Percentiles rank a stretch among this genome's conserved stretches.
phyloP scores from a whole-genome alignment of 176 grass and related monocot genomes.

The Guadua angustifolia region DNA sequence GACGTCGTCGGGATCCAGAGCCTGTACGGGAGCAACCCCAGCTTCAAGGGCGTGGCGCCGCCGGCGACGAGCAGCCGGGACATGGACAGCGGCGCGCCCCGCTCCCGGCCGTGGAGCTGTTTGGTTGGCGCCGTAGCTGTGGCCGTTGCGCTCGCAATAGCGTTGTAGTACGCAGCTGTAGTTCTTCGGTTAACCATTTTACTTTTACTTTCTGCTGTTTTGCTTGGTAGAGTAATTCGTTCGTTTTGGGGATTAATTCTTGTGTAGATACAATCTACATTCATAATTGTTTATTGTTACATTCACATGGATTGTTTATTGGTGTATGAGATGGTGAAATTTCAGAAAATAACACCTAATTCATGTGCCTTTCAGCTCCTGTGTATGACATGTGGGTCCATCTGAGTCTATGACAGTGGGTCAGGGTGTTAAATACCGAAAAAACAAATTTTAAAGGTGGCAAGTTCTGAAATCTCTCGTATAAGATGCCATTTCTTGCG shows the following conservation, averaged over 20 bases:
- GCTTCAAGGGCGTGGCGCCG: slow-evolving; percentile 63
- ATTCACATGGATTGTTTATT: no score
- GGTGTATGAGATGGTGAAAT: no score
- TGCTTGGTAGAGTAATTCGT: background rate
- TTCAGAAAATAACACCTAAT: no score
- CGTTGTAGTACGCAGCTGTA: slow-evolving; percentile 13
- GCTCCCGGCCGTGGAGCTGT: background rate
- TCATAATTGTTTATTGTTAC: background rate
- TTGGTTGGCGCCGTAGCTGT: slow-evolving; percentile 27
- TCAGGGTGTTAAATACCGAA: no score
- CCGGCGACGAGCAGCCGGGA: slow-evolving; percentile 51
- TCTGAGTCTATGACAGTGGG: no score
- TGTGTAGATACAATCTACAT: slow-evolving; percentile 2
- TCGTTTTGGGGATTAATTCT: background rate
- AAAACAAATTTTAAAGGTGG: no score
- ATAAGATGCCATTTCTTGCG: no score
- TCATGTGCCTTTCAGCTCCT: no score
- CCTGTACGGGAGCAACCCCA: slow-evolving; percentile 79
- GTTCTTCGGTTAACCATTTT: background rate
- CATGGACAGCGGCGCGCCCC: slow-evolving; percentile 44
- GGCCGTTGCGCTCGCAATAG: slow-evolving; percentile 16
- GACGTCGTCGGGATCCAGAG: slow-evolving; percentile 75
- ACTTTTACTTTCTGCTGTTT: background rate
- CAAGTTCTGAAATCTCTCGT: no score
- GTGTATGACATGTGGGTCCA: no score